Percentiles rank a stretch among this genome's conserved stretches.
Conservation (phyloP, 257 asterid species). For the Solanum etuberosum region DNA sequence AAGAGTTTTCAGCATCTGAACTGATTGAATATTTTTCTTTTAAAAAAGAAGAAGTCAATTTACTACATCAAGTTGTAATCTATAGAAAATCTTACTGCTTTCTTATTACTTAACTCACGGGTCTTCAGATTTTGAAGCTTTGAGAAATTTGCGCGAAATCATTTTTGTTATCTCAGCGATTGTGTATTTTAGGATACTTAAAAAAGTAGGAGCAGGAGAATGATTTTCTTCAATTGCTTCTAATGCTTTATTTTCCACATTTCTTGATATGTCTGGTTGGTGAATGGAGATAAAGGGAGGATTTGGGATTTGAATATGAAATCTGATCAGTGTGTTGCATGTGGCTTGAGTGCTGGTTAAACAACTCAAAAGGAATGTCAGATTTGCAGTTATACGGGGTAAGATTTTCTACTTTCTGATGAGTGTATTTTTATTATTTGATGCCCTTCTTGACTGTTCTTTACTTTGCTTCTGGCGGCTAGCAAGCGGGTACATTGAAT, state of each 20-base stretch:
- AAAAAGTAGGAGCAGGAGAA: not conserved
- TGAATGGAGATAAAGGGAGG: slow-evolving; percentile 26
- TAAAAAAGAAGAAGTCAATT: not conserved
- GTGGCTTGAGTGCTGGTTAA: slow-evolving; percentile 40
- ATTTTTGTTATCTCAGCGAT: not conserved
- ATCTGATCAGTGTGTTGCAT: slow-evolving; percentile 13
- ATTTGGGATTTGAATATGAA: slow-evolving; percentile 23
- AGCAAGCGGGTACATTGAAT: not conserved
- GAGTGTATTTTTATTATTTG: not conserved
- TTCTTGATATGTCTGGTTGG: slow-evolving; percentile 10
- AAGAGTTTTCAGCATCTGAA: not conserved
- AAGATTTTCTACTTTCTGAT: not conserved
- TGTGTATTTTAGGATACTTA: not conserved
- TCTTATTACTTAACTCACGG: not conserved
- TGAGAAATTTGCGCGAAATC: not conserved
- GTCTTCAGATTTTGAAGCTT: not conserved
- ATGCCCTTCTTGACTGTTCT: not conserved
- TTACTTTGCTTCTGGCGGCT: not conserved
- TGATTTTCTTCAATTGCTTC: not conserved
- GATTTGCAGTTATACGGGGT: slow-evolving; percentile 53
- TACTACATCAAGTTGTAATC: not conserved
- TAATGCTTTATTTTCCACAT: slow-evolving; percentile 12
- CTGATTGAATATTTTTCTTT: not conserved
- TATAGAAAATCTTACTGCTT: not conserved
- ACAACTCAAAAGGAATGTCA: slow-evolving; percentile 43